Conservation (phyloP, 2,329 filamentous ascomycete genomes). For the Venturiaceae sp. region DNA sequence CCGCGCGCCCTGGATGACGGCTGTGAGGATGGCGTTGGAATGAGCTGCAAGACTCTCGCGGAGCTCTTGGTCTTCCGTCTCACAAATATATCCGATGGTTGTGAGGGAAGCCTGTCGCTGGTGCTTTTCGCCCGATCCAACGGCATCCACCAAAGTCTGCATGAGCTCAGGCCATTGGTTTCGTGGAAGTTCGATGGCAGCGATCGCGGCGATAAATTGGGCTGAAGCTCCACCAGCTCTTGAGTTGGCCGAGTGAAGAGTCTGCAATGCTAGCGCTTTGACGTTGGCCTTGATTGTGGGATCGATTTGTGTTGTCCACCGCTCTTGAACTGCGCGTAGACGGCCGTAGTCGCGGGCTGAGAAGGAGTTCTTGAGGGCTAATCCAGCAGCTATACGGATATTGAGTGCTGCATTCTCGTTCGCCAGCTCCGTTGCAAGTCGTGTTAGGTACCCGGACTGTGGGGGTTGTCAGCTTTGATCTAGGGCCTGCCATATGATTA, state of each 20-base stretch:
- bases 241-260: slow-evolving; percentile 66
- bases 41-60: slow-evolving; percentile 71
- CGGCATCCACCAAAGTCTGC: slow-evolving; percentile 80
- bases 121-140: slow-evolving; percentile 74
- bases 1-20: slow-evolving; percentile 91
- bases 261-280: slow-evolving; percentile 84
- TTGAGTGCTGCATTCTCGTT: slow-evolving; percentile 76
- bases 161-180: slow-evolving; percentile 92
- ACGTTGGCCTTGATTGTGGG: slow-evolving; percentile 75
- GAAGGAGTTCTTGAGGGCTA: slow-evolving; percentile 97
- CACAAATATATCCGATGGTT: slow-evolving; percentile 97
- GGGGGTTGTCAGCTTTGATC: not conserved
- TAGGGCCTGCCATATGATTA: not conserved
- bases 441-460: slow-evolving; percentile 84
- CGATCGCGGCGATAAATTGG: slow-evolving; percentile 91
- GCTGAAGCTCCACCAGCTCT: slow-evolving; percentile 84
- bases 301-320: slow-evolving; percentile 83
- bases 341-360: slow-evolving; percentile 81
- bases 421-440: slow-evolving; percentile 86
- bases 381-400: slow-evolving; percentile 88
- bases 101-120: slow-evolving; percentile 92
- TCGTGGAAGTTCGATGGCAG: slow-evolving; percentile 85
- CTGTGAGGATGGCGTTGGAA: slow-evolving; percentile 95
- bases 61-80: slow-evolving; percentile 83
- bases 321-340: slow-evolving; percentile 80